These are phyloP conservation scores for Ustilago tritici DNA, from an alignment of 1,284 basidiomycete genomes.

Conservation along the genomic window DNA sequence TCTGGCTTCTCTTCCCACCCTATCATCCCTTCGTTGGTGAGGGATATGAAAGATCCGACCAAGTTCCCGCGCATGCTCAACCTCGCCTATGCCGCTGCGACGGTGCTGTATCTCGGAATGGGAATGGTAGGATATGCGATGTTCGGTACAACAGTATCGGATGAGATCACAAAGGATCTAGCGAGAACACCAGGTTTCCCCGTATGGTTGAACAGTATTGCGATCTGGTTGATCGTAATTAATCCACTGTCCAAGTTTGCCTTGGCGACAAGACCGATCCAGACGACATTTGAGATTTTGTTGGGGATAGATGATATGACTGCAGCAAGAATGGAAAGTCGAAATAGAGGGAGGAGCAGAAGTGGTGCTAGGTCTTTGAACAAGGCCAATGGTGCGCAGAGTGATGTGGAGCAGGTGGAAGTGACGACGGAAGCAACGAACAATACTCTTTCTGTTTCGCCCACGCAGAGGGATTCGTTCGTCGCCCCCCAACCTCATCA, in stretches of 20 bases:
- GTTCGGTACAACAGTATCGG: constrained; percentile 71
- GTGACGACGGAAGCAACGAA: constrained; percentile 16
- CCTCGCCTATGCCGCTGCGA: constrained; percentile 86
- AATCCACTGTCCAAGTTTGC: constrained; percentile 83
- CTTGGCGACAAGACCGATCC: constrained; percentile 79
- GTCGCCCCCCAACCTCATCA: constrained; percentile 9
- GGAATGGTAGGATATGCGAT: constrained; percentile 90
- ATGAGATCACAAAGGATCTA: constrained; percentile 90
- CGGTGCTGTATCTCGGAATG: constrained; percentile 81
- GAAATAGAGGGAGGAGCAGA: constrained; percentile 14
- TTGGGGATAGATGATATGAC: constrained; percentile 57
- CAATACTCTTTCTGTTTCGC: constrained; percentile 31
- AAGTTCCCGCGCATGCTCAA: constrained; percentile 86
- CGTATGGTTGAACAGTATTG: constrained; percentile 78
- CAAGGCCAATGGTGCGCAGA: constrained; percentile 2
- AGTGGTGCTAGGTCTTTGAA: constrained; percentile 10
- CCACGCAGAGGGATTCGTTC: constrained; percentile 39
- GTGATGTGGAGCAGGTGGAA: background rate
- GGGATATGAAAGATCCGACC: constrained; percentile 87
- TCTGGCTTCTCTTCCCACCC: constrained; percentile 97
- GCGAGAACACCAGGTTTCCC: constrained; percentile 83
- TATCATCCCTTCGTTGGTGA: constrained; percentile 87
- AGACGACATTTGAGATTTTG: constrained; percentile 64
- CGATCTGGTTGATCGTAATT: constrained; percentile 89
- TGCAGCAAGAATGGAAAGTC: constrained; percentile 15